phyloP scores from a whole-genome alignment of 2,329 filamentous ascomycete genomes.

The Teratosphaeria gauchensis region DNA sequence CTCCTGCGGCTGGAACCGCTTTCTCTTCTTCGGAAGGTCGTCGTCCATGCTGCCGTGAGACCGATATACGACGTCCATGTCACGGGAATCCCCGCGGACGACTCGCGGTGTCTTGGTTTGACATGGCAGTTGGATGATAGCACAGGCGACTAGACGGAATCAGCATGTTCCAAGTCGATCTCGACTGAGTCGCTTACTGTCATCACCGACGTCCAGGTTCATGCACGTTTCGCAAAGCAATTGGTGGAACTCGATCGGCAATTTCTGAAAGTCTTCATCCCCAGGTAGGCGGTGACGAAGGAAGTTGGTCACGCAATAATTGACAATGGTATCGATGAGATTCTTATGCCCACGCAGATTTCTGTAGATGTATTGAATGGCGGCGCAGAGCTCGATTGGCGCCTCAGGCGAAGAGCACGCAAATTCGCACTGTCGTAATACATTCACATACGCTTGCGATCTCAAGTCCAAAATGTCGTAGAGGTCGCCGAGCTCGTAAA shows the following conservation, averaged over 20 bases:
- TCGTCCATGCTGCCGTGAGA: conserved; percentile 5
- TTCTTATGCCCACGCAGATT: conserved; percentile 17
- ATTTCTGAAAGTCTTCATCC: conserved; percentile 27
- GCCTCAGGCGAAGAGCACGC: conserved; percentile 29
- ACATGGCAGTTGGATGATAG: conserved; percentile 24
- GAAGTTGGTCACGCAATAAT: conserved; percentile 35
- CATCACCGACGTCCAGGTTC: conserved; percentile 30
- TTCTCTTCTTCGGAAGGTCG: neutral
- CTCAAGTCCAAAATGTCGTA: conserved; percentile 32
- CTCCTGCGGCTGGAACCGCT: neutral
- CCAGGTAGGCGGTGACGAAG: conserved; percentile 27
- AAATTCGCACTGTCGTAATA: conserved; percentile 30
- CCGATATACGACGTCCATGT: conserved; percentile 6
- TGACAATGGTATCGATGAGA: conserved; percentile 31
- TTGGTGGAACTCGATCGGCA: conserved; percentile 32
- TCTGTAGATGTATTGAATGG: conserved; percentile 27
- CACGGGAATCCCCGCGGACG: neutral
- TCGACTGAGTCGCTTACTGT: conserved; percentile 25
- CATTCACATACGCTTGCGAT: conserved; percentile 29
- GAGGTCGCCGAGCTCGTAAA: conserved; percentile 32
- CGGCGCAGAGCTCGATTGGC: conserved; percentile 31
- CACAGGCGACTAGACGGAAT: conserved; percentile 12
- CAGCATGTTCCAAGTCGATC: neutral
- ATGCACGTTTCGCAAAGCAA: conserved; percentile 31
- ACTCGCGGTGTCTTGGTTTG: conserved; percentile 1